Conservation (phyloP, 352 stramenopile genomes). For the Globisporangium rhizosaccharum region DNA sequence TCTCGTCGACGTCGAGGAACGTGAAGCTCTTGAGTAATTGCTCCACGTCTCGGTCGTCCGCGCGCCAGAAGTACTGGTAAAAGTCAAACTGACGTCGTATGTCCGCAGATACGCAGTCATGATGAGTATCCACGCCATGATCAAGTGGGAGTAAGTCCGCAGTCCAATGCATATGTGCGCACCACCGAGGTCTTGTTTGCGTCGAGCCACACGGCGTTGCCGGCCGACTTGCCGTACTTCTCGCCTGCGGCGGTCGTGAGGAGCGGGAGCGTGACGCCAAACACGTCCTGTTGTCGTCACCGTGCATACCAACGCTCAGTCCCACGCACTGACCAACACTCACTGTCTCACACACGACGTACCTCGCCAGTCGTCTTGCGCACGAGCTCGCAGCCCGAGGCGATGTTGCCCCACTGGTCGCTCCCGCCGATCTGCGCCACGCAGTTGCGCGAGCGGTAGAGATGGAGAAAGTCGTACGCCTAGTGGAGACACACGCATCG, state of each 20-base stretch:
- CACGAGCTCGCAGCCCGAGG: slow-evolving; percentile 95
- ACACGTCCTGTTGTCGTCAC: slow-evolving; percentile 58
- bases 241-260: slow-evolving; percentile 96
- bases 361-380: slow-evolving; percentile 81
- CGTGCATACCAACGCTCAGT: background rate
- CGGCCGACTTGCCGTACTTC: slow-evolving; percentile 99
- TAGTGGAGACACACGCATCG: slow-evolving; percentile 3
- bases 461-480: slow-evolving; percentile 98
- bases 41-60: slow-evolving; percentile 90
- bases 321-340: slow-evolving; percentile 13
- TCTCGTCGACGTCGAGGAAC: slow-evolving; percentile 92
- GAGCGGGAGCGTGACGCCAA: slow-evolving; percentile 94
- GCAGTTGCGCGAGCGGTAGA: slow-evolving; percentile 89
- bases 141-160: too few species aligned
- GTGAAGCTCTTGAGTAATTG: slow-evolving; percentile 98
- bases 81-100: slow-evolving; percentile 77
- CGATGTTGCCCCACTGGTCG: slow-evolving; percentile 99
- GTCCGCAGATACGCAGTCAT: background rate
- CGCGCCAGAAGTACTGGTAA: slow-evolving; percentile 91
- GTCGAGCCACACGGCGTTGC: slow-evolving; percentile 98
- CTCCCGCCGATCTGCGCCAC: slow-evolving; percentile 96
- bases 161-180: slow-evolving; percentile 36
- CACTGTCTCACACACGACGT: slow-evolving; percentile 4
- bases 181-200: slow-evolving; percentile 90
- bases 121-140: too few species aligned